Conservation (phyloP, 306 rosid species). For the Rubus parviflorus region DNA sequence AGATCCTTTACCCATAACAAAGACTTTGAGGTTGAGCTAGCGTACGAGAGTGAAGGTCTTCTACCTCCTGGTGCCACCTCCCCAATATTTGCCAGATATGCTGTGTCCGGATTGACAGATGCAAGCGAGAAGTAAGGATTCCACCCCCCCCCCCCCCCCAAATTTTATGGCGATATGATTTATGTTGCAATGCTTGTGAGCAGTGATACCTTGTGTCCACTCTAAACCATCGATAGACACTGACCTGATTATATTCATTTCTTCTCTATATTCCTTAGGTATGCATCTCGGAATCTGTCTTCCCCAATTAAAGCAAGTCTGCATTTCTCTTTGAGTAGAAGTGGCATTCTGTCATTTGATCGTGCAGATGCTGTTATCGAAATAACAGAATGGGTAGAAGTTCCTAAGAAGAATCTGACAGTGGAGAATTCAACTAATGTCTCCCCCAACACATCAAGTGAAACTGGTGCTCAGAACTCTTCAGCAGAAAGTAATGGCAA, state of each 20-base stretch:
- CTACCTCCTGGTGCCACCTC: slow-evolving; percentile 79
- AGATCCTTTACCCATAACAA: slow-evolving; percentile 74
- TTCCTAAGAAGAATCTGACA: slow-evolving; percentile 69
- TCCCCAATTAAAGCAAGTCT: slow-evolving; percentile 84
- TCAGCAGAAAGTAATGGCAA: slow-evolving; percentile 62
- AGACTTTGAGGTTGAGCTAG: slow-evolving; percentile 86
- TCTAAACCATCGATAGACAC: slow-evolving; percentile 15
- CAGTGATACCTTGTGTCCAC: slow-evolving; percentile 4
- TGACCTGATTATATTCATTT: slow-evolving; percentile 27
- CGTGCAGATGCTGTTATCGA: slow-evolving; percentile 94
- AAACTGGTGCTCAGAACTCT: slow-evolving; percentile 53
- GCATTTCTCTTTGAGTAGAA: slow-evolving; percentile 90
- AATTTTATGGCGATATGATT: slow-evolving; percentile 15
- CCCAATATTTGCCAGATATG: slow-evolving; percentile 65
- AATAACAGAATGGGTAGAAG: slow-evolving; percentile 93
- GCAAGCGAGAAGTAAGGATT: slow-evolving; percentile 74
- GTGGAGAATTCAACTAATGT: slow-evolving; percentile 69
- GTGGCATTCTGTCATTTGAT: slow-evolving; percentile 90
- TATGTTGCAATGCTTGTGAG: slow-evolving; percentile 29
- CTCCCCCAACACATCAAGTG: slow-evolving; percentile 54
- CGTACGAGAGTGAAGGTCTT: slow-evolving; percentile 72
- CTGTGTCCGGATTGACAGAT: slow-evolving; percentile 79
- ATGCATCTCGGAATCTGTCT: slow-evolving; percentile 80
- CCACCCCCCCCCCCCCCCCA: too few relatives aligned
- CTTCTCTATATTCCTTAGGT: slow-evolving; percentile 46